Evolutionary conservation across 495 filamentous ascomycete genomes (phyloP).

Genomic region (Paragyromitra xinjiangensis): DNA sequence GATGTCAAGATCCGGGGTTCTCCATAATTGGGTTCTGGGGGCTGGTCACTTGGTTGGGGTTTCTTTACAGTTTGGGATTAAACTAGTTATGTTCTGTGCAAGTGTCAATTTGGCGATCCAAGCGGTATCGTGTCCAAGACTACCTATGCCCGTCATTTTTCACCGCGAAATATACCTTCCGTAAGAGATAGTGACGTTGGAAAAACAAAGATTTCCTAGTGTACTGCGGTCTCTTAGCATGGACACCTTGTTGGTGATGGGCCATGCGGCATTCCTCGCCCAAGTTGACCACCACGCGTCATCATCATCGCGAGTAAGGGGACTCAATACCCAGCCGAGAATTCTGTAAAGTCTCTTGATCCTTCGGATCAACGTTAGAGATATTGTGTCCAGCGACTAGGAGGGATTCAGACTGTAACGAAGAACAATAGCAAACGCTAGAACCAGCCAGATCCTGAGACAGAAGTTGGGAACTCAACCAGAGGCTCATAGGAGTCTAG

Average conservation of each 20-base stretch:
- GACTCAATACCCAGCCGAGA: not conserved
- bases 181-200: too few species aligned
- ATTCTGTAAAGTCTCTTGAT: too few species aligned
- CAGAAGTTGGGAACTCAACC: not conserved
- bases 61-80: not conserved
- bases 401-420: not conserved
- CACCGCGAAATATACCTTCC: too few species aligned
- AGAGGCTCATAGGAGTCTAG: not conserved
- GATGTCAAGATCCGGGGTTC: not conserved
- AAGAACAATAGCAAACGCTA: not conserved
- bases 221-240: not conserved
- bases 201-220: not conserved
- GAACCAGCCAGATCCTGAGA: not conserved
- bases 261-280: not conserved
- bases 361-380: not conserved
- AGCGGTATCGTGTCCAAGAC: too few species aligned
- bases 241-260: constrained; percentile 24
- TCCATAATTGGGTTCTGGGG: not conserved
- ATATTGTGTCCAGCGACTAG: not conserved
- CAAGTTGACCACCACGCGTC: not conserved
- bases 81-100: not conserved
- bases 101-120: too few species aligned
- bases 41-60: not conserved
- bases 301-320: not conserved
- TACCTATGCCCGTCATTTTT: too few species aligned